A percentile compares a stretch with the other conserved stretches of the same genome.
These are phyloP conservation scores for Dictyostelium intermedium DNA, from an alignment of 78 protist genomes.

Conservation along the genomic window DNA sequence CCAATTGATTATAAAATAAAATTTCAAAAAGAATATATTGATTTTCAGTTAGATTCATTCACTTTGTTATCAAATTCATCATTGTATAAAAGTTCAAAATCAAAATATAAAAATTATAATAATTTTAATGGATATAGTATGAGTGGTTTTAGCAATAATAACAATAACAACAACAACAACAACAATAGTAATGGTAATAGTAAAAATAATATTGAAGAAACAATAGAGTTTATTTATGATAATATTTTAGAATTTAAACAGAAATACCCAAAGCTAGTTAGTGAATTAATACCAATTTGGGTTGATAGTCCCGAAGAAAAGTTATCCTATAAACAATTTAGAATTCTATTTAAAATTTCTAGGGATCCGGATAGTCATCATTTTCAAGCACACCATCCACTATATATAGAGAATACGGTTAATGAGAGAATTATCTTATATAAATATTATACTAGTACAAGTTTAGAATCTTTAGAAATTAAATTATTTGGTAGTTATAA, in stretches of 20 bases:
- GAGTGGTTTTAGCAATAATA: neutral
- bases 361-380: neutral
- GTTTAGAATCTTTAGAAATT: neutral
- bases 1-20: neutral
- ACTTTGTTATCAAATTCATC: neutral
- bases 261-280: neutral
- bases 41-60: neutral
- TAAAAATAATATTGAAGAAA: neutral
- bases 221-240: neutral
- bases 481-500: neutral
- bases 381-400: neutral
- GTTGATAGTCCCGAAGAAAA: neutral
- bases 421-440: neutral
- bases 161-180: too few relatives aligned
- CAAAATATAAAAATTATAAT: neutral
- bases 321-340: neutral
- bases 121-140: neutral
- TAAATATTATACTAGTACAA: neutral
- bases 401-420: neutral
- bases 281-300: neutral
- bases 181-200: neutral
- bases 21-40: neutral
- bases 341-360: neutral
- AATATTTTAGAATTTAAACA: neutral
- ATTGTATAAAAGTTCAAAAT: neutral